Conservation (phyloP, 148 eudicot species). For the Rhododendron henanense region DNA sequence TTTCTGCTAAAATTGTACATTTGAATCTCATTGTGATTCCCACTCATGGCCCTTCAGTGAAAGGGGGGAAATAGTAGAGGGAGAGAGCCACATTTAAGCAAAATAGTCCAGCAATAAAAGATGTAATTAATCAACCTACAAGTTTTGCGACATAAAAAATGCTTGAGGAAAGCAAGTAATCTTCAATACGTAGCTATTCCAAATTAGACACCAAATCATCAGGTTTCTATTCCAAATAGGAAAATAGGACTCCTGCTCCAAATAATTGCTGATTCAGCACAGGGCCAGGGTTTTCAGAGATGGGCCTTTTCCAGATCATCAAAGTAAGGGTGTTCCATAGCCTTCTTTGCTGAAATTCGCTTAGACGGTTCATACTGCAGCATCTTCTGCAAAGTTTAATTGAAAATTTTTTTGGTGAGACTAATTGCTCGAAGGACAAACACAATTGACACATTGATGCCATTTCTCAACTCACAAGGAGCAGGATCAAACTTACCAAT, state of each 20-base stretch:
- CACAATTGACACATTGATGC: neutral
- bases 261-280: neutral
- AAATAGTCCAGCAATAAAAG: neutral
- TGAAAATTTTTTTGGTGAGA: neutral
- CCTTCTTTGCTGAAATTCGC: conserved; percentile 89
- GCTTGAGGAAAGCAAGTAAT: conserved; percentile 56
- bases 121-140: neutral
- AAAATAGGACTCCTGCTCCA: neutral
- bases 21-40: neutral
- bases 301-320: conserved; percentile 48
- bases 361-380: conserved; percentile 74
- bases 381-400: conserved; percentile 60
- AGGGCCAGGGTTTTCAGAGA: conserved; percentile 23
- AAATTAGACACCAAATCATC: neutral
- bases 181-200: neutral
- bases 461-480: neutral
- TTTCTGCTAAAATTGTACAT: neutral
- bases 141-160: conserved; percentile 13
- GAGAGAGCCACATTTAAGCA: neutral
- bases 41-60: neutral
- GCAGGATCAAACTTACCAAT: conserved; percentile 38
- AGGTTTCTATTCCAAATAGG: neutral
- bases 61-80: neutral
- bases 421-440: neutral
- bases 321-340: conserved; percentile 90